phyloP scores from a whole-genome alignment of 1,284 basidiomycete species.

The Mycena sp. region DNA sequence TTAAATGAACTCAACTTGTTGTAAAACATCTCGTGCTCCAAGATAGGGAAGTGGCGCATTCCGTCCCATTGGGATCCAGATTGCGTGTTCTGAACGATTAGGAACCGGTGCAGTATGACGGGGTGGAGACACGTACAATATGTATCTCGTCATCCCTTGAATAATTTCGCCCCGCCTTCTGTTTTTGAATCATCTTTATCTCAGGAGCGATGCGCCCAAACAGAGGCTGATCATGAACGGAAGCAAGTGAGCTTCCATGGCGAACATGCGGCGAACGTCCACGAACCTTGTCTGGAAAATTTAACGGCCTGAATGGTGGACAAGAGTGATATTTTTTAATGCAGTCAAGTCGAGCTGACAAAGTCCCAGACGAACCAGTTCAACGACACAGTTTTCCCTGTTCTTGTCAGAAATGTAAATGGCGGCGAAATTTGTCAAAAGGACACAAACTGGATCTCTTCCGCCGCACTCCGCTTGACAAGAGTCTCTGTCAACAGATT shows the following conservation, averaged over 20 bases:
- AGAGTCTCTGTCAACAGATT: conserved; percentile 75
- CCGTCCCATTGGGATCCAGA: conserved; percentile 79
- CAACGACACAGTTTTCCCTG: conserved; percentile 64
- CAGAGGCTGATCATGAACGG: conserved; percentile 53
- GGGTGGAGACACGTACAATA: conserved; percentile 55
- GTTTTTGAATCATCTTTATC: conserved; percentile 45
- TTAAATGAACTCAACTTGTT: conserved; percentile 56
- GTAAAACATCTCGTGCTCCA: conserved; percentile 67
- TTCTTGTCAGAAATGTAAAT: conserved; percentile 44
- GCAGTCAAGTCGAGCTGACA: background rate
- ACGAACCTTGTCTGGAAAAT: conserved; percentile 69
- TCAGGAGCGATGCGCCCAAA: conserved; percentile 65
- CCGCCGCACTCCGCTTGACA: conserved; percentile 65
- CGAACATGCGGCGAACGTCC: background rate
- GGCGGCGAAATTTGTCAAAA: conserved; percentile 1
- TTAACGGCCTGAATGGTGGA: conserved; percentile 60
- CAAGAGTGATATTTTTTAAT: background rate
- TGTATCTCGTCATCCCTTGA: conserved; percentile 66
- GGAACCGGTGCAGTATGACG: background rate
- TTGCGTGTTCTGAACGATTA: conserved; percentile 69
- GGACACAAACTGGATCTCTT: conserved; percentile 66
- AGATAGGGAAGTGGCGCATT: conserved; percentile 66
- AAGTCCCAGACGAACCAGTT: conserved; percentile 56
- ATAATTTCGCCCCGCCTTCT: conserved; percentile 41
- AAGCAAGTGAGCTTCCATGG: background rate